A percentile compares a stretch with the other conserved stretches of the same genome.
phyloP scores from a whole-genome alignment of 2,329 filamentous ascomycete genomes.

The Uncinocarpus reesii region DNA sequence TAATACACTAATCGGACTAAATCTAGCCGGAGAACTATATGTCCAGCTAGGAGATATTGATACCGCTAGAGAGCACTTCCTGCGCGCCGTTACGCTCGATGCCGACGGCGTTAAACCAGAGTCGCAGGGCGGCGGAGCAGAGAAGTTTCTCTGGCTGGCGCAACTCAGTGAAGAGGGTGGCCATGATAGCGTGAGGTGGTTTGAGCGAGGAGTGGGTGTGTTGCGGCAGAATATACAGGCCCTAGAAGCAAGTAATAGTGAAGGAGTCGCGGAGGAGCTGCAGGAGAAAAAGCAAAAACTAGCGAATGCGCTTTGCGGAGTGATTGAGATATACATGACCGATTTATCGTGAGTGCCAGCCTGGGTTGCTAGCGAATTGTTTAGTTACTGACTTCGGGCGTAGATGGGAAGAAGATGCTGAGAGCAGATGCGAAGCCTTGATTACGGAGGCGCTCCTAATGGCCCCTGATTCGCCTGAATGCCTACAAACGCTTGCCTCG shows the following conservation, averaged over 20 bases:
- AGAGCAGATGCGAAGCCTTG: conserved; percentile 73
- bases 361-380: neutral
- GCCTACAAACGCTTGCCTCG: conserved; percentile 90
- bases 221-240: conserved; percentile 61
- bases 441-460: conserved; percentile 84
- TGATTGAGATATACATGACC: conserved; percentile 98
- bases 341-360: conserved; percentile 62
- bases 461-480: conserved; percentile 70
- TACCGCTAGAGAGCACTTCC: conserved; percentile 60
- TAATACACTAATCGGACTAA: conserved; percentile 50
- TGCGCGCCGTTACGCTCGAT: conserved; percentile 64
- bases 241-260: conserved; percentile 44
- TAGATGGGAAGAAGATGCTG: conserved; percentile 75
- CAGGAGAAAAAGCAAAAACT: conserved; percentile 71
- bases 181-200: conserved; percentile 50
- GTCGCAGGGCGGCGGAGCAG: conserved; percentile 66
- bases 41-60: conserved; percentile 76
- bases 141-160: conserved; percentile 91
- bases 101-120: conserved; percentile 61
- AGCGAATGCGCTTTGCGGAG: conserved; percentile 82
- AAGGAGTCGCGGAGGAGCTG: conserved; percentile 34
- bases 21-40: conserved; percentile 68
- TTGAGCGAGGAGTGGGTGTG: conserved; percentile 55
- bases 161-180: conserved; percentile 65
- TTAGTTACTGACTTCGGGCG: neutral